Evolutionary conservation across 352 stramenopile genomes (phyloP).

Genomic region (Pythium sukuiense): DNA sequence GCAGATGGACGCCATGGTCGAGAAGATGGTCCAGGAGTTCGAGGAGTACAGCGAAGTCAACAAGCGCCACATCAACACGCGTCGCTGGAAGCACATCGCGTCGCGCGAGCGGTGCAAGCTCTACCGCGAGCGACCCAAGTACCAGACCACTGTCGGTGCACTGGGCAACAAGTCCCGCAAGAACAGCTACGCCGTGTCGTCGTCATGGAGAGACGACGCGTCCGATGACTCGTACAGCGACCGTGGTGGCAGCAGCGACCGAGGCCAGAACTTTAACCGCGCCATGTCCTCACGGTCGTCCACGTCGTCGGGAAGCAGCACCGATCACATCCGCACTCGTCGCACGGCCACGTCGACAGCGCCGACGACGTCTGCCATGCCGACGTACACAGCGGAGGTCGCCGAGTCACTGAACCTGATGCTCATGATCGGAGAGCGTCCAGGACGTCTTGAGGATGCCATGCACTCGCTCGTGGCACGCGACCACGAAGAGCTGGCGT

Average conservation of each 20-base stretch:
- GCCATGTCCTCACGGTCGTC: constrained; percentile 9
- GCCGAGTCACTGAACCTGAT: constrained; percentile 22
- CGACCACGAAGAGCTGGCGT: constrained; percentile 44
- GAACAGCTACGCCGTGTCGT: constrained; percentile 9
- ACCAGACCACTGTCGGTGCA: constrained; percentile 18
- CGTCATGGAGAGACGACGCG: constrained; percentile 4
- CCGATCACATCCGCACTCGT: neutral
- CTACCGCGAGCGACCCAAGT: constrained; percentile 28
- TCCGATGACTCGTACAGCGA: constrained; percentile 20
- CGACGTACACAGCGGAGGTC: constrained; percentile 13
- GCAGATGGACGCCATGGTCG: constrained; percentile 33
- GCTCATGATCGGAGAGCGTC: constrained; percentile 30
- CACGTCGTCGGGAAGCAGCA: constrained; percentile 5
- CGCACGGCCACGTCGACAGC: neutral
- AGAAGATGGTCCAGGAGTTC: constrained; percentile 33
- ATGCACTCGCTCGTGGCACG: constrained; percentile 53
- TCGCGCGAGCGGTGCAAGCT: constrained; percentile 26
- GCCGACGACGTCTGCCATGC: neutral
- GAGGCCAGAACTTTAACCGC: neutral
- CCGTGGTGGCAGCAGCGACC: neutral
- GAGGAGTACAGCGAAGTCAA: constrained; percentile 30
- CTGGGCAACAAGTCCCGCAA: constrained; percentile 11
- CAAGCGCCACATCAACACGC: constrained; percentile 26
- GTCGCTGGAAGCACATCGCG: constrained; percentile 28
- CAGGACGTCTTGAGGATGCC: constrained; percentile 43